phyloP scores from a whole-genome alignment of 2,329 filamentous ascomycete species.

The Penicillium thymicola region DNA sequence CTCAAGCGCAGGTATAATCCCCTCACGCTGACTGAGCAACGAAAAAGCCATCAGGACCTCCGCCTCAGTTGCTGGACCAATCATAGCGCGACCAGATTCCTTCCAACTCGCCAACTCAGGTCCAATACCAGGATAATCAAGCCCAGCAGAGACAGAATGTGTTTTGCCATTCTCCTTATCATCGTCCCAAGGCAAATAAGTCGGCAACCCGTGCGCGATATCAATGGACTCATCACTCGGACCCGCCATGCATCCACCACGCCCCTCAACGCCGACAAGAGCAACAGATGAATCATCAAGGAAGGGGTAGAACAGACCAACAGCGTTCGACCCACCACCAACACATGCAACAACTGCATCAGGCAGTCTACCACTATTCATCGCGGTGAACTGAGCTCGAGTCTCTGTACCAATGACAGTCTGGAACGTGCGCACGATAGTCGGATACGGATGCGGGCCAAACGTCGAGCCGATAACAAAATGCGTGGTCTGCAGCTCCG shows the following conservation, averaged over 20 bases:
- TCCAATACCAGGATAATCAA: conserved; percentile 94
- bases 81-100: conserved; percentile 76
- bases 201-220: conserved; percentile 91
- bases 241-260: too few relatives aligned
- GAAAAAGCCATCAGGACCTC: conserved; percentile 83
- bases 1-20: conserved; percentile 93
- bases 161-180: conserved; percentile 89
- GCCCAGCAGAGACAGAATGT: conserved; percentile 87
- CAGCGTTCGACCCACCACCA: conserved; percentile 86
- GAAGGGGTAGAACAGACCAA: conserved; percentile 97
- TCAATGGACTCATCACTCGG: conserved; percentile 66
- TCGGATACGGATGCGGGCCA: conserved; percentile 89
- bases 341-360: conserved; percentile 97
- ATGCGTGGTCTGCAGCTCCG: conserved; percentile 83
- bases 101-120: conserved; percentile 91
- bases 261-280: conserved; percentile 75
- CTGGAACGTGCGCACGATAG: conserved; percentile 94
- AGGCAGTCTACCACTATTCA: conserved; percentile 70
- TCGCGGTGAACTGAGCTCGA: conserved; percentile 73
- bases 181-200: conserved; percentile 85
- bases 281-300: conserved; percentile 74
- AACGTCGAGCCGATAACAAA: conserved; percentile 96
- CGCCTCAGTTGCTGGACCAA: conserved; percentile 81
- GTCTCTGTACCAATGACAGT: conserved; percentile 77
- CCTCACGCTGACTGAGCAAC: conserved; percentile 79